A percentile compares a stretch with the other conserved stretches of the same genome.
Conservation (phyloP, 768 basidiomycete genomes). For the Tubosaeta sp. region DNA sequence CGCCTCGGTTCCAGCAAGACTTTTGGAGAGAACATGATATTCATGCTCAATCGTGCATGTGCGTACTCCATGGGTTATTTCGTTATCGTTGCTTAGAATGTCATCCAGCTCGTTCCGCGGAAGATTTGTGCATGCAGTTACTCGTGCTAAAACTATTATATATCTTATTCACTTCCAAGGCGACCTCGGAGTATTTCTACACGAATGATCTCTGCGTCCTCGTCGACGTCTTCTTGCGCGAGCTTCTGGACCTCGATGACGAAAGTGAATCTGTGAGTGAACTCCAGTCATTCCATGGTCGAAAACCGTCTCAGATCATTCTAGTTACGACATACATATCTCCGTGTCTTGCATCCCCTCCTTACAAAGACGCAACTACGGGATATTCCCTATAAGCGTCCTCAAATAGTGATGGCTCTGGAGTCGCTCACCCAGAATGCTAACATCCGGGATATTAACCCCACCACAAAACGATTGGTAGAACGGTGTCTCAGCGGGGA, state of each 20-base stretch:
- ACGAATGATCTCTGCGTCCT: slow-evolving; percentile 95
- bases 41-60: slow-evolving; percentile 97
- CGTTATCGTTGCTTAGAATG: slow-evolving; percentile 4
- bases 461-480: slow-evolving; percentile 88
- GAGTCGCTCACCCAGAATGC: slow-evolving; percentile 72
- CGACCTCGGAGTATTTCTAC: slow-evolving; percentile 94
- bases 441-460: slow-evolving; percentile 74
- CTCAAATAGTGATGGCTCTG: slow-evolving; percentile 80
- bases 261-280: slow-evolving; percentile 84
- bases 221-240: slow-evolving; percentile 96
- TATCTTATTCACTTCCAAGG: slow-evolving; percentile 89
- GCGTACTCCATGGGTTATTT: slow-evolving; percentile 29
- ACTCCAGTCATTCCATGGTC: not conserved
- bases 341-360: slow-evolving; percentile 93
- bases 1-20: slow-evolving; percentile 86
- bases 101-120: slow-evolving; percentile 72
- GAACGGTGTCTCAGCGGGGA: slow-evolving; percentile 84
- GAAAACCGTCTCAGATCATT: slow-evolving; percentile 26
- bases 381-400: slow-evolving; percentile 82
- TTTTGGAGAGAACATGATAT: slow-evolving; percentile 98
- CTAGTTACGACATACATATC: slow-evolving; percentile 88
- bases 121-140: slow-evolving; percentile 92
- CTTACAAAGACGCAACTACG: slow-evolving; percentile 91
- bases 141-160: slow-evolving; percentile 93
- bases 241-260: slow-evolving; percentile 86